Base-by-base conservation (phyloP, 2,329 filamentous ascomycete species). In the Colletotrichum noveboracense region DNA sequence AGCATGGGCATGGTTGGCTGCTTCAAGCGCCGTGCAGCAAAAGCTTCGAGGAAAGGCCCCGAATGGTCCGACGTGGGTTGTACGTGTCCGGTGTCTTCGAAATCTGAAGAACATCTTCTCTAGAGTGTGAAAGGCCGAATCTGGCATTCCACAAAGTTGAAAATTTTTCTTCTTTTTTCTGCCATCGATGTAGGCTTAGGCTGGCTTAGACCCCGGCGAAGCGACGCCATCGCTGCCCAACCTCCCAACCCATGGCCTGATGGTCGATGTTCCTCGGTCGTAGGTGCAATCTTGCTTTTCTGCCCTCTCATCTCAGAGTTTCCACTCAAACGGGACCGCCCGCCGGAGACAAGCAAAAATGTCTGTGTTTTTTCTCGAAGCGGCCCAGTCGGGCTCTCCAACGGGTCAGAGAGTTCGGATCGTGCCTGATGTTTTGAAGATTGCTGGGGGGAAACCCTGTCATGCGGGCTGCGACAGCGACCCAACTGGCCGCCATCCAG, bases 211-310 rank as follows among this genome's bases (percentile, higher is more conserved):
- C 74, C 69, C 61, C 67, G 52, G 61, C 66, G 72, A 61, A 70
- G 16, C 61, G 64, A 65, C 16, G 30, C 58, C 48, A 30, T 76
- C 56, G 76, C 60, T 77, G 76, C 76, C 76, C 74, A 70, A 77
- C 61, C 12, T 21, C 74, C 74, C 34, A 67, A 77, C 66, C 12
- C 24, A 26, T 66, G 60, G 74, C 69, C 76, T 48, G 68, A 77
- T 43, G 52, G 24, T 34, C 16, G 43, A 52, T 52, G n/a, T 24
- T 55, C 38, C 66, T 70, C 38, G 21, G 64, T 69, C 9, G 34
- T 56, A 26, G 60, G 9, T 58, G 62, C 56, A 74, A 68, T 76
- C 18, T 75, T 69, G 65, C 64, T 69, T 74, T 66, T 58, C 36
- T 56, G 18, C 34, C 52, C 24, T n/a, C n/a, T 76, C 64, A 65